A percentile compares a stretch with the other conserved stretches of the same genome.
Evolutionary conservation across 2,329 filamentous ascomycete species (phyloP).

Genomic region (Pyricularia pennisetigena): DNA sequence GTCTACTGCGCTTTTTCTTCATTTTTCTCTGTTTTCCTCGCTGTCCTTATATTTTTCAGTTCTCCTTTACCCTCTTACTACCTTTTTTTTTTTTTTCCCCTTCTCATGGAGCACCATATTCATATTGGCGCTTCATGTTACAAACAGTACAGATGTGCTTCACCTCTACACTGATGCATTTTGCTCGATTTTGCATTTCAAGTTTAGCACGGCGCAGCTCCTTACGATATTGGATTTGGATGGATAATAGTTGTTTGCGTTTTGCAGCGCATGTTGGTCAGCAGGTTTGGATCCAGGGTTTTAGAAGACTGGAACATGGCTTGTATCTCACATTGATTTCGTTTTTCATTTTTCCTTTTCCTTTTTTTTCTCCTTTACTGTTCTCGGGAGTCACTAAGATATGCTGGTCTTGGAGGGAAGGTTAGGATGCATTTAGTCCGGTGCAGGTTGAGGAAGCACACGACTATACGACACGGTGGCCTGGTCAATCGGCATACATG

Average conservation of each 20-base stretch:
- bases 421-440: neutral
- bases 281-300: neutral
- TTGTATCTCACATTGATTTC: neutral
- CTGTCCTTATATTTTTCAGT: neutral
- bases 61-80: neutral
- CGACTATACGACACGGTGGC: neutral
- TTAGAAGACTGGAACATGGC: neutral
- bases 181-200: neutral
- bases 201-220: neutral
- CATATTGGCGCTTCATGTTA: neutral
- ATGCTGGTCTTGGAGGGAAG: neutral
- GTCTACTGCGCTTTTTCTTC: neutral
- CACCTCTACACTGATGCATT: neutral
- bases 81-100: constrained; percentile 1
- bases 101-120: neutral
- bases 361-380: neutral
- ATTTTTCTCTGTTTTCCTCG: neutral
- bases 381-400: too few relatives aligned
- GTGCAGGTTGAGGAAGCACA: neutral
- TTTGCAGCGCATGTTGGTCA: neutral
- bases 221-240: neutral
- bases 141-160: neutral
- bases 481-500: constrained; percentile 2
- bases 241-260: neutral
- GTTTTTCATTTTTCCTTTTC: neutral